These are phyloP conservation scores for Cryptococcus sp. DNA, from an alignment of 1,284 basidiomycete genomes.

Conservation along the genomic window DNA sequence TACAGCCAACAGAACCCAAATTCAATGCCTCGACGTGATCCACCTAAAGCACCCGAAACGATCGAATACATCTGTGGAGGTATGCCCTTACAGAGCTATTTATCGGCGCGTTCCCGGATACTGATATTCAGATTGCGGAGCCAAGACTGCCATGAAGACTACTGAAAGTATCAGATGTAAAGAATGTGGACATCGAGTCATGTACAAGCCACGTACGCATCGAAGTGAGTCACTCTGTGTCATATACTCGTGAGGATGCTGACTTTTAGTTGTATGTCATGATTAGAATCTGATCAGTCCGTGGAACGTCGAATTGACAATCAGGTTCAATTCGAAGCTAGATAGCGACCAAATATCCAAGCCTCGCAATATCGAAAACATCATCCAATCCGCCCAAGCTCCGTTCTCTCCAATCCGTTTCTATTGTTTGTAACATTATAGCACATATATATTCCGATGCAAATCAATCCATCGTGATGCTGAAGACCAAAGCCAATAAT, in stretches of 20 bases:
- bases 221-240: constrained; percentile 67
- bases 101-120: not conserved
- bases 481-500: no score
- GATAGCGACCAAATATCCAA: no score
- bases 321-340: constrained; percentile 43
- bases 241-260: not conserved
- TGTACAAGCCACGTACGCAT: constrained; percentile 97
- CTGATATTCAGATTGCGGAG: constrained; percentile 59
- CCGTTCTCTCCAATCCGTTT: not conserved
- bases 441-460: no score
- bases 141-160: constrained; percentile 87
- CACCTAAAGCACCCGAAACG: constrained; percentile 48
- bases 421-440: not conserved
- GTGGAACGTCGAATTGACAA: not conserved
- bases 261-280: not conserved
- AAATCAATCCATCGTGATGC: no score
- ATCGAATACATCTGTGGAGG: constrained; percentile 94
- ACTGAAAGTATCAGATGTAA: constrained; percentile 92
- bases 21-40: constrained; percentile 29
- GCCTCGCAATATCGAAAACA: no score
- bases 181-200: constrained; percentile 96
- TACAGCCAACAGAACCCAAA: constrained; percentile 39
- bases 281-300: not conserved
- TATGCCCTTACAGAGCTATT: constrained; percentile 47
- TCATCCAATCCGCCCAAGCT: not conserved